Conservation (phyloP, 2,329 filamentous ascomycete species). For the Emydomyces testavorans region DNA sequence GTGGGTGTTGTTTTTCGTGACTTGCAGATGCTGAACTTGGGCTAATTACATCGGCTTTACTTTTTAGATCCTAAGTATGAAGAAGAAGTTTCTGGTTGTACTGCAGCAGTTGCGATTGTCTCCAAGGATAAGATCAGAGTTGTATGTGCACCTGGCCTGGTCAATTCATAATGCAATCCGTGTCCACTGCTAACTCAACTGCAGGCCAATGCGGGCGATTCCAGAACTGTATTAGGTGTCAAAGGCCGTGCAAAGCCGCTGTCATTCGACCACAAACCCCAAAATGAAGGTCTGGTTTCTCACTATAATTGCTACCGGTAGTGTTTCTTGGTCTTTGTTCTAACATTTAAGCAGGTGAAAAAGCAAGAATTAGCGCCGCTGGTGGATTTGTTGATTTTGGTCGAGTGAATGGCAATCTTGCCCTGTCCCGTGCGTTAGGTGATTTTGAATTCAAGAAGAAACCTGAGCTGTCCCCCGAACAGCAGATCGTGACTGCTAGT, state of each 20-base stretch:
- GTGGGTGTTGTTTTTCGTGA: constrained; percentile 43
- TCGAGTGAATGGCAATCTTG: constrained; percentile 94
- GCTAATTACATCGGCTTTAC: constrained; percentile 17
- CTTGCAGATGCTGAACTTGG: background rate
- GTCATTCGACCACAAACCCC: constrained; percentile 98
- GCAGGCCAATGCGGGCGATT: constrained; percentile 94
- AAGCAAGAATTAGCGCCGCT: constrained; percentile 86
- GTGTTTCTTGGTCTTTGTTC: background rate
- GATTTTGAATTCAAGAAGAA: constrained; percentile 99
- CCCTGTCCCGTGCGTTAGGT: constrained; percentile 89
- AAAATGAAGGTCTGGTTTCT: constrained; percentile 67
- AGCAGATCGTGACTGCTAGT: constrained; percentile 95
- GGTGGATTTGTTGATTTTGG: constrained; percentile 98
- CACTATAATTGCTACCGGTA: background rate
- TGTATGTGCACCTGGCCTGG: constrained; percentile 51
- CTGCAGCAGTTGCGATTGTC: constrained; percentile 80
- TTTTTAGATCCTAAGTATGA: constrained; percentile 81
- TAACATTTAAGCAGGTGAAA: constrained; percentile 56
- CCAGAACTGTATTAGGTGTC: constrained; percentile 84
- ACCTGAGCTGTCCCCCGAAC: constrained; percentile 89
- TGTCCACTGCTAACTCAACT: background rate
- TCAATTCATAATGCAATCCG: constrained; percentile 18
- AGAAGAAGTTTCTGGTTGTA: constrained; percentile 96
- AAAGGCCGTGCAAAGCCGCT: constrained; percentile 95
- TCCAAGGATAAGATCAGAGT: constrained; percentile 88